A percentile compares a stretch with the other conserved stretches of the same genome.
phyloP scores from a whole-genome alignment of 2,329 filamentous ascomycete genomes.

The Colletotrichum brevisporum region DNA sequence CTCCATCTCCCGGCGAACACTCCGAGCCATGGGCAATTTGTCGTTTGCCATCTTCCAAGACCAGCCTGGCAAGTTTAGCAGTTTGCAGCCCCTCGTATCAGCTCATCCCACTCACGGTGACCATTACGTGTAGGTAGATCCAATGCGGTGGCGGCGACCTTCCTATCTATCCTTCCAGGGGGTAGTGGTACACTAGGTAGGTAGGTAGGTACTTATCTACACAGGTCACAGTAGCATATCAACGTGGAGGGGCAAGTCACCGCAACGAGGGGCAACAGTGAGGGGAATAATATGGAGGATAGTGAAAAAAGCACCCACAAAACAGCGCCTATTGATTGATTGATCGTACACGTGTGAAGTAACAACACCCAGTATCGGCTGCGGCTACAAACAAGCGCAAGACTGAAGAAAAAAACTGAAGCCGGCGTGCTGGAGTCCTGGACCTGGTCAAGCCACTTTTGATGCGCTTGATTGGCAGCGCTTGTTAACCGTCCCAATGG shows the following conservation, averaged over 20 bases:
- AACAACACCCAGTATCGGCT: not conserved
- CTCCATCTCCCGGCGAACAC: not conserved
- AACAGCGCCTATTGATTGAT: not conserved
- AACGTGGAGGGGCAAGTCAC: constrained; percentile 7
- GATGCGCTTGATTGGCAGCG: constrained; percentile 32
- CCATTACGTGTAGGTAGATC: no score
- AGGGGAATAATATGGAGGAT: not conserved
- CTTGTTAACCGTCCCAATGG: constrained; percentile 36
- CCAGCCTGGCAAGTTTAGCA: constrained; percentile 16
- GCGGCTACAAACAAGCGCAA: not conserved
- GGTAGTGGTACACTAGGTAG: no score
- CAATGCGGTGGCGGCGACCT: no score
- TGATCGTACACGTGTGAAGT: not conserved
- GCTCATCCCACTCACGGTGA: not conserved
- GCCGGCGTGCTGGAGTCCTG: constrained; percentile 1
- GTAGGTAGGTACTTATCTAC: no score
- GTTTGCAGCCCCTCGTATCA: not conserved
- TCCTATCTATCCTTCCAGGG: not conserved
- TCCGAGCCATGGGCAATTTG: not conserved
- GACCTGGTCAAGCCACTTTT: constrained; percentile 12
- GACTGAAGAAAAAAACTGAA: constrained; percentile 2
- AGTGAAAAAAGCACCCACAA: not conserved
- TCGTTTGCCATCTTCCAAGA: constrained; percentile 3
- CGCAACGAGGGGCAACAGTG: constrained; percentile 15
- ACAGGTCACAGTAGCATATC: not conserved